Percentiles rank a stretch among this genome's conserved stretches.
Conservation (phyloP, 345 rosid species). For the Murraya koenigii region DNA sequence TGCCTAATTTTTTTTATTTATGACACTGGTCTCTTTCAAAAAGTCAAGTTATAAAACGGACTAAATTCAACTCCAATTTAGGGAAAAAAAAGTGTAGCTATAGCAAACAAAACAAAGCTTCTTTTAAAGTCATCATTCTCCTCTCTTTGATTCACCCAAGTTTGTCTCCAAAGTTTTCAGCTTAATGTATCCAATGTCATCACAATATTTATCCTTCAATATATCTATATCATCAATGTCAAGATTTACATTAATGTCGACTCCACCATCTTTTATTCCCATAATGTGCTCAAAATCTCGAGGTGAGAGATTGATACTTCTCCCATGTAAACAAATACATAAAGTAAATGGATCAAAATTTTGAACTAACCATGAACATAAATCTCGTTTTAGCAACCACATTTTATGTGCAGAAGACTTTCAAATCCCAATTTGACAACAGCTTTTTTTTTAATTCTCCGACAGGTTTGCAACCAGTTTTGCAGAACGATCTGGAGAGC, state of each 20-base stretch:
- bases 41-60: neutral
- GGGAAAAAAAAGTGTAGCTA: neutral
- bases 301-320: too few relatives aligned
- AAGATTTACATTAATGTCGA: neutral
- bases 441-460: too few relatives aligned
- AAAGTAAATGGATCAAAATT: too few relatives aligned
- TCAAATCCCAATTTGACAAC: too few relatives aligned
- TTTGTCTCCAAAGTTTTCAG: neutral
- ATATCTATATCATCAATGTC: neutral
- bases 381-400: too few relatives aligned
- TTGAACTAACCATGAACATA: too few relatives aligned
- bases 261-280: neutral
- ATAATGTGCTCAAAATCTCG: neutral
- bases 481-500: too few relatives aligned
- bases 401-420: too few relatives aligned
- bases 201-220: neutral
- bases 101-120: neutral
- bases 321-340: too few relatives aligned
- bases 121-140: neutral
- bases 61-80: neutral
- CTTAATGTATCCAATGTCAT: neutral
- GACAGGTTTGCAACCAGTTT: too few relatives aligned
- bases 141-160: neutral
- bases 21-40: neutral
- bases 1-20: neutral